Base-by-base conservation (phyloP, 768 basidiomycete species). In the Floccularia luteovirens region DNA sequence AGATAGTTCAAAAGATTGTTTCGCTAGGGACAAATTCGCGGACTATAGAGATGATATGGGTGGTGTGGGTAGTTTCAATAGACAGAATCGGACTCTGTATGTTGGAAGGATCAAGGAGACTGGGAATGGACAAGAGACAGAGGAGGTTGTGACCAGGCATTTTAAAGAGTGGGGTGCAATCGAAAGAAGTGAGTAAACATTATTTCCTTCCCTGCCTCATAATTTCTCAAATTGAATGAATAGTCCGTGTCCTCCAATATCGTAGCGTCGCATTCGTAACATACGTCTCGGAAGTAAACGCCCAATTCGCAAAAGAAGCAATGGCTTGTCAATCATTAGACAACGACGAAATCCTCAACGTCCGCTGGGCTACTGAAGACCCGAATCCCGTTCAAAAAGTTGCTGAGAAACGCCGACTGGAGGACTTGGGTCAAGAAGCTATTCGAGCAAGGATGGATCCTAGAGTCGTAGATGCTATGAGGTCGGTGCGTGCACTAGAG, bases 21-120 rank as follows among this genome's bases (percentile, higher is more conserved):
- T 99, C 56, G 91, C 90, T 0, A 71, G 96, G 33, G 92, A 96
- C 67, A 97, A 97, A 64, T 96, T 97, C 59, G 67, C 92, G 0
- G 92, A 96, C 61, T 99, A 99, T 61, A 70, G 94, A 44, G 96
- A 99, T 57, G 96, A 99, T 58, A 98, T 99, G 96, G 96, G 96
- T 51, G 96, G 96, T 63, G 94, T 98, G 22, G 96, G 96, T 10
- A 91, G 88, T 44, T 98, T 98, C 65, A 87, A 85, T 52, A 66
- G 93, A 27, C 85, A 90, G 59, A 99, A 99, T 58, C 67, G 94
- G 43, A 98, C 96, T 27, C 57, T 99, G 12, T 99, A 99, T 57
- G 77, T 99, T 32, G 94, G 94, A 2, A 74, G 90, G 41, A 92
- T 99, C 49, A 87, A 88, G 57, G 93, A 96, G 67, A 89, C 85